A percentile compares a stretch with the other conserved stretches of the same genome.
phyloP scores from a whole-genome alignment of 2,329 filamentous ascomycete species.

The Alternaria viburni region DNA sequence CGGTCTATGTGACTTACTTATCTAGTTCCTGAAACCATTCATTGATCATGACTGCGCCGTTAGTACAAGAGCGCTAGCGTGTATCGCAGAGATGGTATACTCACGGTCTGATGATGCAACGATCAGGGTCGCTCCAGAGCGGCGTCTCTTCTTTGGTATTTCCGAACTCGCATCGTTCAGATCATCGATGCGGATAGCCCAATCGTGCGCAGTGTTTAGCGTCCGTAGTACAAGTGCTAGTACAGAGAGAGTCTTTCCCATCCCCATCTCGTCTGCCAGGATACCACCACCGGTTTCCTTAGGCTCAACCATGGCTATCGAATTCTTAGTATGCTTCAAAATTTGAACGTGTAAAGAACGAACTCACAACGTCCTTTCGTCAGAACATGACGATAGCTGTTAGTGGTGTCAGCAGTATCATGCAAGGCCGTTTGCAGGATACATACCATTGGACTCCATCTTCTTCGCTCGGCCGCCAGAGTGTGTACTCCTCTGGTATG shows the following conservation, averaged over 20 bases:
- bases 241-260: conserved; percentile 64
- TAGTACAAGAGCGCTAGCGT: background rate
- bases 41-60: conserved; percentile 37
- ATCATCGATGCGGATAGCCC: conserved; percentile 28
- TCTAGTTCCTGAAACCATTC: conserved; percentile 40
- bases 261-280: conserved; percentile 67
- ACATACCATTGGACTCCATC: conserved; percentile 31
- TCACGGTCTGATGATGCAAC: conserved; percentile 38
- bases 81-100: background rate
- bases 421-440: background rate
- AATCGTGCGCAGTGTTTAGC: conserved; percentile 45
- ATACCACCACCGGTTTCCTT: conserved; percentile 54
- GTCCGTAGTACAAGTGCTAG: conserved; percentile 58
- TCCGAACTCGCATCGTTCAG: background rate
- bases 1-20: conserved; percentile 36
- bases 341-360: background rate
- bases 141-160: background rate
- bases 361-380: conserved; percentile 42
- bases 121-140: conserved; percentile 34
- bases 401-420: background rate
- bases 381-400: conserved; percentile 50
- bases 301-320: conserved; percentile 12
- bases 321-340: background rate
- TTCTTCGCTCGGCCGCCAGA: conserved; percentile 31
- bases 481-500: conserved; percentile 31